Evolutionary conservation across 495 filamentous ascomycete species (phyloP), one percentile per base, ranked within the genome.

Genomic region (Lepraria neglecta): DNA sequence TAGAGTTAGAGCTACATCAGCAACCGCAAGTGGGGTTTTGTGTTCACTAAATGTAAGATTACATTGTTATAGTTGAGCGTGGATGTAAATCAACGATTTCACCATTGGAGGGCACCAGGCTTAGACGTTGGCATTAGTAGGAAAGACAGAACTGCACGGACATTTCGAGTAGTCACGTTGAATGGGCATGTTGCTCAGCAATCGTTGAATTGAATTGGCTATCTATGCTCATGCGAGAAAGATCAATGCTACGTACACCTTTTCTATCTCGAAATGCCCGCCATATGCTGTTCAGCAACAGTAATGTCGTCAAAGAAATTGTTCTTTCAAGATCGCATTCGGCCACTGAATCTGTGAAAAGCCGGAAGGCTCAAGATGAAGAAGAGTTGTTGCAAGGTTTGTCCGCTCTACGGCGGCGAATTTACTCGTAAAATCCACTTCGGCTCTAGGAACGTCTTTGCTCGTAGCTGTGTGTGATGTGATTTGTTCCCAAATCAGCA

Each of bases 151-250:
- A 38, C 12, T 38, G 35, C 7, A 38, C 7, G 1, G 35, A 38
- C 35, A 10, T 10, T 38, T 38, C 35, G 12, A 38, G 35, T 38
- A 24, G 24, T 24, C 24, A 24, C 24, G 2, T 24, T 24, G 24
- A 24, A 38, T 38, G 6, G 35, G 12, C 12, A 38, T 38, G 35
- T 38, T 2, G 17, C 28, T 21, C 38, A 15, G 19, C 19, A 42
- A 61, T 35, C 27, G 31, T 55, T 48, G 42, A 56, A 56, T 38
- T 24, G 51, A 48, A 48, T 48, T 48, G 17, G 59, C 51, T 61
- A 56, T 56, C 52, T 61, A 61, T 56, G 59, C 52, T 61, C 51
- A 48, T 56, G 19, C 21, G 59, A 30, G 33, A 46, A 44, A 21
- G 59, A 50, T 48, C 28, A 50, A 40, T 45, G 12, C 38, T 45